Conservation (phyloP, 345 rosid species). For the Murraya koenigii region DNA sequence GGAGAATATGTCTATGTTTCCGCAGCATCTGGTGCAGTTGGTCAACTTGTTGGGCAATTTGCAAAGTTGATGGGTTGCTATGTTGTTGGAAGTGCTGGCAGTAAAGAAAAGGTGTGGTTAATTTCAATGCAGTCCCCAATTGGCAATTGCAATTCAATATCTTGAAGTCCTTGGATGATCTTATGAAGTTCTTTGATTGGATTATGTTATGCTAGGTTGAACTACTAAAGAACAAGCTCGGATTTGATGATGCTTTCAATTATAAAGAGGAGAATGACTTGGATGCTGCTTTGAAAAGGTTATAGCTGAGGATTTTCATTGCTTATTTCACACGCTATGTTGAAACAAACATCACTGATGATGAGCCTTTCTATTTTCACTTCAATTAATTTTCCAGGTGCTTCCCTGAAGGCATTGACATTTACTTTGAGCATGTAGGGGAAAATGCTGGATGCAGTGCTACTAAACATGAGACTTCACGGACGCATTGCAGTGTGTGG, state of each 20-base stretch:
- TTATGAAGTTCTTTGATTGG: neutral
- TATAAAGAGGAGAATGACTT: conserved; percentile 55
- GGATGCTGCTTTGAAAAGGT: conserved; percentile 50
- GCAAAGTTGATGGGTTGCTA: conserved; percentile 44
- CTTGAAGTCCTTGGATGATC: neutral
- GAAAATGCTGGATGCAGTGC: conserved; percentile 35
- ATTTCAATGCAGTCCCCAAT: neutral
- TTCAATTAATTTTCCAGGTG: conserved; percentile 10
- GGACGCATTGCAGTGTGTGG: conserved; percentile 27
- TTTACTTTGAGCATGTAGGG: conserved; percentile 34
- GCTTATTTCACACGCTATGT: neutral
- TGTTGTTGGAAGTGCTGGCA: conserved; percentile 49
- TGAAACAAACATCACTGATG: no score
- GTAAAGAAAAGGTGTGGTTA: conserved; percentile 31
- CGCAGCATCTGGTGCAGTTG: conserved; percentile 39
- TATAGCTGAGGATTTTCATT: no score
- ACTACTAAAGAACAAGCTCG: conserved; percentile 53
- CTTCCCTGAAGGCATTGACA: conserved; percentile 35
- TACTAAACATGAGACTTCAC: conserved; percentile 22
- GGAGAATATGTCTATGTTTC: conserved; percentile 33
- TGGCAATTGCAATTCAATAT: neutral
- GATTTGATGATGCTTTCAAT: conserved; percentile 68
- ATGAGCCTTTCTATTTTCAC: no score
- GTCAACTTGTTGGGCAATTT: conserved; percentile 47
- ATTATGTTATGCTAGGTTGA: conserved; percentile 33